phyloP scores from a whole-genome alignment of 1,284 basidiomycete genomes.

The Meripilus lineatus region DNA sequence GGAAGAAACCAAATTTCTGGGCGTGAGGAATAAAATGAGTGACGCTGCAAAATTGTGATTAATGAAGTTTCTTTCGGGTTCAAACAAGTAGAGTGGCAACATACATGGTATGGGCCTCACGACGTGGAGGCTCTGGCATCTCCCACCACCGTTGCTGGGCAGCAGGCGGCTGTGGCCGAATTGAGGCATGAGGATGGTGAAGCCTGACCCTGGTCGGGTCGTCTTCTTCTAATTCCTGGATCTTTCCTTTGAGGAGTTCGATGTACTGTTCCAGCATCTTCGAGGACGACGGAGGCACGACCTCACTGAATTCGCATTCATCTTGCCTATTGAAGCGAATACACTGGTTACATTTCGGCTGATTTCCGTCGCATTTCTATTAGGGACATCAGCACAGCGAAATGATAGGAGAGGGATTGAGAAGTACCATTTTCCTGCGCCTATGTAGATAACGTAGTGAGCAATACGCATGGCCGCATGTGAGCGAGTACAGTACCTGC shows the following conservation, averaged over 20 bases:
- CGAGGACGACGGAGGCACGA: constrained; percentile 10
- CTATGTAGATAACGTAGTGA: constrained; percentile 4
- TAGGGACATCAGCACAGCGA: background rate
- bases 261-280: constrained; percentile 16
- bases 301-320: constrained; percentile 16
- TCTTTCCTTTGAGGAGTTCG: constrained; percentile 11
- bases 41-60: constrained; percentile 19
- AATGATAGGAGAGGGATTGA: background rate
- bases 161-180: background rate
- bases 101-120: constrained; percentile 12
- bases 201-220: constrained; percentile 16
- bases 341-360: constrained; percentile 16
- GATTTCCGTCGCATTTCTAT: constrained; percentile 17
- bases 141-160: constrained; percentile 14
- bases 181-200: constrained; percentile 14
- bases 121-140: constrained; percentile 13
- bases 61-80: background rate
- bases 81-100: constrained; percentile 5
- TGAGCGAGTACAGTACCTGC: constrained; percentile 10
- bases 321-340: constrained; percentile 19
- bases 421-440: constrained; percentile 14
- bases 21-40: constrained; percentile 28
- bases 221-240: constrained; percentile 14
- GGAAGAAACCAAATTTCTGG: constrained; percentile 32
- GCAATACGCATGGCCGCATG: background rate